Evolutionary conservation across 2,329 filamentous ascomycete species (phyloP), one percentile per base, ranked within the genome.

Genomic region (Xylaria sp.): DNA sequence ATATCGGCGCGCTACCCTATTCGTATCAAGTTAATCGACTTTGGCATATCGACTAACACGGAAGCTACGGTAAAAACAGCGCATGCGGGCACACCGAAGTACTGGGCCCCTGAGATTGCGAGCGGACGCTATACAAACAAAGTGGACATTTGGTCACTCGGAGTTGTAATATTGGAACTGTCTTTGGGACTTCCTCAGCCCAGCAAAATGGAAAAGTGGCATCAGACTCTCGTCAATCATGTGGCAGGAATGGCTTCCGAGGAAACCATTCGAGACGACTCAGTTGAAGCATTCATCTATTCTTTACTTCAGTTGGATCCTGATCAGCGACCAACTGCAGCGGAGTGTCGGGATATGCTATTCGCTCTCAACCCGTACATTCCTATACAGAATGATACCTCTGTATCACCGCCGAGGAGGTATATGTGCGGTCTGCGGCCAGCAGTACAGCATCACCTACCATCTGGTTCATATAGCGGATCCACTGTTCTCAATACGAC

Each of bases 141-240:
- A n/a, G 55, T 63, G 25, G 65, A 68, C 18, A 54, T 68, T n/a
- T 68, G 65, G 65, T 63, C 65, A 25, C 13, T 68, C 9, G 65
- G 65, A 9, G 28, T 59, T 13, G 37, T 63, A 32, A 39, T 39
- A 1, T 3, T 63, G 1, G 20, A 63, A 0, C 37, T 28, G n/a
- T n/a, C n/a, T n/a, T 37, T n/a, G 3, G 39, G 52, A n/a, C n/a
- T n/a, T n/a, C n/a, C n/a, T n/a, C n/a, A n/a, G n/a, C n/a, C n/a
- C n/a, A n/a, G n/a, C n/a, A n/a, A n/a, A n/a, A n/a, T n/a, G n/a
- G n/a, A n/a, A n/a, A n/a, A n/a, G n/a, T n/a, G n/a, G n/a, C n/a
- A n/a, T n/a, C n/a, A n/a, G n/a, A n/a, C n/a, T n/a, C n/a, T n/a
- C n/a, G n/a, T n/a, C n/a, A n/a, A n/a, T n/a, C n/a, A n/a, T n/a